Percentiles rank a stretch among this genome's conserved stretches.
Evolutionary conservation across 2,329 filamentous ascomycete genomes (phyloP).

Genomic region (Aaosphaeria arxii): DNA sequence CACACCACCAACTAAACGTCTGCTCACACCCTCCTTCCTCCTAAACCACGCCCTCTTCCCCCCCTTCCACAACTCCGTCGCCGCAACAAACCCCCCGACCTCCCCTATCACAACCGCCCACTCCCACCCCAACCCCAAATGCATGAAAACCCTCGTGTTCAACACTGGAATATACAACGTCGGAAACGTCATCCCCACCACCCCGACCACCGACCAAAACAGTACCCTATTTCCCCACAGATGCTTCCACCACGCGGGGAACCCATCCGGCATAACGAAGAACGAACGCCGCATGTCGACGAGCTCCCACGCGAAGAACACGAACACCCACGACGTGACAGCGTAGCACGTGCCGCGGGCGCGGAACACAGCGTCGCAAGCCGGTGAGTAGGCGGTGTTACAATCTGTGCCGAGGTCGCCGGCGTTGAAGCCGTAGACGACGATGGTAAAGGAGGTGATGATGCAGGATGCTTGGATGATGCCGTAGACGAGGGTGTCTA

Average conservation of each 20-base stretch:
- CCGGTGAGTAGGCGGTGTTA: conserved; percentile 28
- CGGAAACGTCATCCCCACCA: conserved; percentile 43
- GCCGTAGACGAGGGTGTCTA: conserved; percentile 39
- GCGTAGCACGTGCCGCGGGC: conserved; percentile 72
- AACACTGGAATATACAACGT: conserved; percentile 64
- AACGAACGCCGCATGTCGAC: conserved; percentile 69
- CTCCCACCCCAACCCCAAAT: conserved; percentile 64
- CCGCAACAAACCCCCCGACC: conserved; percentile 59
- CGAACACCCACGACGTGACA: conserved; percentile 71
- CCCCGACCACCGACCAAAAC: conserved; percentile 42
- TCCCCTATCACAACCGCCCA: conserved; percentile 66
- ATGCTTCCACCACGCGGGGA: conserved; percentile 61
- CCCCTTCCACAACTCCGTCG: conserved; percentile 67
- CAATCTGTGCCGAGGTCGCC: conserved; percentile 31
- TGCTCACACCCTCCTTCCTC: neutral
- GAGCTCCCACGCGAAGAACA: conserved; percentile 79
- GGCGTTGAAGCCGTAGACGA: conserved; percentile 32
- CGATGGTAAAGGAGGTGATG: conserved; percentile 32
- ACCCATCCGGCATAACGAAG: conserved; percentile 67
- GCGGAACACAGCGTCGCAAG: conserved; percentile 35
- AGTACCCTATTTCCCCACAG: conserved; percentile 70
- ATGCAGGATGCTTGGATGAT: conserved; percentile 32
- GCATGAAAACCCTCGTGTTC: conserved; percentile 64
- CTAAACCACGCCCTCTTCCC: conserved; percentile 43
- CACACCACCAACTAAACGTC: neutral